Base-by-base conservation (phyloP, 2,329 filamentous ascomycete species). In the Cladobotryum mycophilum region DNA sequence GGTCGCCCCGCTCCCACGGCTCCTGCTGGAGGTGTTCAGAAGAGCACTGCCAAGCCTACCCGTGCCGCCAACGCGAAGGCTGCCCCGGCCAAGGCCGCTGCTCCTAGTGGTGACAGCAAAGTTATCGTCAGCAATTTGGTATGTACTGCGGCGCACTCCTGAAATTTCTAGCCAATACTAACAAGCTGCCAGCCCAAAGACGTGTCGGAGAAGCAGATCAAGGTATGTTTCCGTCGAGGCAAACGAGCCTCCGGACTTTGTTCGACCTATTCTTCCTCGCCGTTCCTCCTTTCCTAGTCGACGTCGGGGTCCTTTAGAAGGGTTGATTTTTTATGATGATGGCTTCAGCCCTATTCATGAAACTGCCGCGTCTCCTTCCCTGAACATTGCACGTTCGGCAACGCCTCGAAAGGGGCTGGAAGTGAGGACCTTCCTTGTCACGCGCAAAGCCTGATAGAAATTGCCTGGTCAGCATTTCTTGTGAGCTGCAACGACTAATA, bases 171-270 rank as follows among this genome's bases (percentile, higher is more conserved):
- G 25, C 25, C 25, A 42, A 55, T 42, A 45, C 79, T 86, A 75
- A 87, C 71, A 25, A 46, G 22, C 8, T 15, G 50, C 34, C 61
- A 97, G 89, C 93, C 93, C 70, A 85, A 86, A 78, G 93, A 99
- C 84, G 90, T 99, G 73, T 89, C 84, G 75, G 92, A 97, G 81
- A 78, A 76, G 76, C 89, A 95, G 85, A 95, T 99, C 78, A 97
- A 99, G 93, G 93, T 99, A 99, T 95, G 93, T 99, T 90, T 87
- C 90, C 84, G 79, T 82, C 86, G 78, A 85, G 85, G 84, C 81
- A 74, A 67, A 71, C 69, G 72, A 67, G 73, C 77, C 82, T 76
- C 80, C 70, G 82, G 83, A 82, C 79, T 85, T 83, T 79, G 74
- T 79, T 86, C 82, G 83, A 80, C 81, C 76, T 71, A 61, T 67